A percentile compares a stretch with the other conserved stretches of the same genome.
phyloP scores from a whole-genome alignment of 345 rosid genomes.

The Physaria fendleri region DNA sequence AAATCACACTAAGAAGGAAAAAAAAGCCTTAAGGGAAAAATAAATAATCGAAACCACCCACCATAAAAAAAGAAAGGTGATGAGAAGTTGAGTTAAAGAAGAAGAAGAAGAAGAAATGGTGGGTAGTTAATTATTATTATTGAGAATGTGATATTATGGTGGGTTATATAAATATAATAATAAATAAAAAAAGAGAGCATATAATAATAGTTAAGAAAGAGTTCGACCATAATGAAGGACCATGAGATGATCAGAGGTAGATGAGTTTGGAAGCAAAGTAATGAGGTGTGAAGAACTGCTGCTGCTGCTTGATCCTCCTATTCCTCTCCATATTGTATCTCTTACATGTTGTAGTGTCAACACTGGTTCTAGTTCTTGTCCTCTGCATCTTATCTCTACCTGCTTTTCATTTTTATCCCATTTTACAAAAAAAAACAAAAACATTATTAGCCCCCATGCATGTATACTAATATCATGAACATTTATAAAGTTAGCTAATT shows the following conservation, averaged over 20 bases:
- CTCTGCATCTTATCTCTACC: slow-evolving; percentile 95
- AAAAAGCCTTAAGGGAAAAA: background rate
- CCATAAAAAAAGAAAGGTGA: too few species aligned
- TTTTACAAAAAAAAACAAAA: background rate
- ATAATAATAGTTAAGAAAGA: slow-evolving; percentile 13
- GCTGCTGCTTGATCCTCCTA: too few species aligned
- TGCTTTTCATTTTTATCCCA: slow-evolving; percentile 32
- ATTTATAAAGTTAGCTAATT: background rate
- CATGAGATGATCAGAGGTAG: slow-evolving; percentile 79
- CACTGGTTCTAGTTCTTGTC: slow-evolving; percentile 73
- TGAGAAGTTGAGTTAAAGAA: slow-evolving; percentile 13
- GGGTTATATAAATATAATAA: slow-evolving; percentile 21
- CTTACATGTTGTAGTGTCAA: slow-evolving; percentile 95
- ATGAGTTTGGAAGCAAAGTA: slow-evolving; percentile 54
- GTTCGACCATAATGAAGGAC: slow-evolving; percentile 80
- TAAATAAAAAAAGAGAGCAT: slow-evolving; percentile 6
- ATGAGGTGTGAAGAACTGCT: slow-evolving; percentile 23
- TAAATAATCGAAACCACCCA: too few species aligned
- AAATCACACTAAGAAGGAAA: background rate
- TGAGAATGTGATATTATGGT: slow-evolving; percentile 16
- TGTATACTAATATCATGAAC: background rate
- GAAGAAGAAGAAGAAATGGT: slow-evolving; percentile 9
- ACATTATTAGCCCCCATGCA: background rate
- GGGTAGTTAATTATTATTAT: slow-evolving; percentile 22
- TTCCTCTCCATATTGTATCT: slow-evolving; percentile 85